Percentiles rank a stretch among this genome's conserved stretches.
Evolutionary conservation across 768 basidiomycete genomes (phyloP).

Genomic region (Pleurotus platypus): DNA sequence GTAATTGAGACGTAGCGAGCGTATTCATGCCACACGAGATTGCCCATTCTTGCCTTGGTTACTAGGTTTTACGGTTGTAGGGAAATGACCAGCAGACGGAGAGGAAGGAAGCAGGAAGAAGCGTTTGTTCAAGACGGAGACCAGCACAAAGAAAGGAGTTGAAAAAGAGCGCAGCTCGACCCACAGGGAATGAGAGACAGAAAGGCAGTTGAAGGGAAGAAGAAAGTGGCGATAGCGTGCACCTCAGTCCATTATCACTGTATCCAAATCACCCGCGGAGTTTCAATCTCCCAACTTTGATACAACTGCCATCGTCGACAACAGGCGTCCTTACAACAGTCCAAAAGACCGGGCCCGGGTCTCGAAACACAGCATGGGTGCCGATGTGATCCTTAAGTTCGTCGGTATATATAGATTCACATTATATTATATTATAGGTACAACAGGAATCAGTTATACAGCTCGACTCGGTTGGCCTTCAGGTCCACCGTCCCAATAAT

Average conservation of each 20-base stretch:
- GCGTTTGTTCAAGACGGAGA: slow-evolving; percentile 32
- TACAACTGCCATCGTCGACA: slow-evolving; percentile 7
- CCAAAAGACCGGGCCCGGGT: slow-evolving; percentile 2
- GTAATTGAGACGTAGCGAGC: slow-evolving; percentile 65
- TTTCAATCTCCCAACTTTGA: background rate
- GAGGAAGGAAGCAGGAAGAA: slow-evolving; percentile 28
- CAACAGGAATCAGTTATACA: background rate
- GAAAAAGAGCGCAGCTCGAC: slow-evolving; percentile 28
- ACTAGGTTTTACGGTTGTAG: slow-evolving; percentile 13
- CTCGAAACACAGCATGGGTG: no score
- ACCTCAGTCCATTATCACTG: background rate
- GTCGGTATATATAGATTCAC: slow-evolving; percentile 5
- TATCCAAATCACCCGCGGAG: background rate
- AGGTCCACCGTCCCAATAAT: slow-evolving; percentile 8
- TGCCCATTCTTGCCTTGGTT: slow-evolving; percentile 55
- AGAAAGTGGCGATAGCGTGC: background rate
- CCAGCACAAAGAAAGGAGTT: slow-evolving; percentile 22
- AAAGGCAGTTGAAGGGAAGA: slow-evolving; percentile 8
- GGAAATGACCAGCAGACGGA: slow-evolving; percentile 13
- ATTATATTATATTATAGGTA: background rate
- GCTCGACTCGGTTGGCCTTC: background rate
- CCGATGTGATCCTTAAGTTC: background rate
- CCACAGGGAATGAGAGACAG: slow-evolving; percentile 18
- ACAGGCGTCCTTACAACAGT: slow-evolving; percentile 1
- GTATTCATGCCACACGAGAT: slow-evolving; percentile 79